Evolutionary conservation across 495 filamentous ascomycete species (phyloP).

Genomic region (Aspergillus sclerotioniger): DNA sequence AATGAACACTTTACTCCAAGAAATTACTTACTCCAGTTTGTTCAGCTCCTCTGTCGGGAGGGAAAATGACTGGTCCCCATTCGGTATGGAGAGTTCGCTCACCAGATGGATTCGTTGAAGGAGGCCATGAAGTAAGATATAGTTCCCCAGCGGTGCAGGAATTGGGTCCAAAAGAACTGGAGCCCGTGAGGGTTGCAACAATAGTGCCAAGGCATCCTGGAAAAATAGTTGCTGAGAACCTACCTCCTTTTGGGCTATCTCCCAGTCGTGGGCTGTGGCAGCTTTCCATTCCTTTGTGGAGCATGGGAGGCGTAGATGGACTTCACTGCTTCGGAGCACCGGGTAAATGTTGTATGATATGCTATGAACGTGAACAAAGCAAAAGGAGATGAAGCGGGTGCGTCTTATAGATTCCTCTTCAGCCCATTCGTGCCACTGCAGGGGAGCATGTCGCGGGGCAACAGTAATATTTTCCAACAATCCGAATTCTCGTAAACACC

Average conservation of each 20-base stretch:
- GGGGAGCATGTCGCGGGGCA: not conserved
- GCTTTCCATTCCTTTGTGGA: slow-evolving; percentile 41
- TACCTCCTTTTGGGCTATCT: slow-evolving; percentile 29
- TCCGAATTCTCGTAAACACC: slow-evolving; percentile 33
- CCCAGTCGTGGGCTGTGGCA: slow-evolving; percentile 32
- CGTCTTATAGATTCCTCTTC: slow-evolving; percentile 39
- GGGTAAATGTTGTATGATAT: slow-evolving; percentile 42
- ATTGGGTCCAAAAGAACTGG: slow-evolving; percentile 32
- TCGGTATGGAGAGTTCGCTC: slow-evolving; percentile 37
- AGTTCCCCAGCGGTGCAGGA: slow-evolving; percentile 39
- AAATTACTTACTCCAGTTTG: slow-evolving; percentile 34
- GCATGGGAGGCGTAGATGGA: slow-evolving; percentile 39
- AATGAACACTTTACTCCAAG: not conserved
- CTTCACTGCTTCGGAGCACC: slow-evolving; percentile 38
- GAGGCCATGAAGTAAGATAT: slow-evolving; percentile 40
- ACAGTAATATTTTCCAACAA: slow-evolving; percentile 12
- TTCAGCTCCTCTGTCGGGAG: slow-evolving; percentile 40
- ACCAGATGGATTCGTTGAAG: slow-evolving; percentile 42
- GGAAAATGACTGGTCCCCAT: slow-evolving; percentile 30
- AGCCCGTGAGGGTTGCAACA: slow-evolving; percentile 33
- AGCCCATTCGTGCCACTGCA: slow-evolving; percentile 40
- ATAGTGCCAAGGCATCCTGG: slow-evolving; percentile 37
- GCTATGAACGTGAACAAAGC: slow-evolving; percentile 40
- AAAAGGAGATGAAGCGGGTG: slow-evolving; percentile 39
- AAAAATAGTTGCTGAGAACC: slow-evolving; percentile 38